These are phyloP conservation scores for Tieghemostelium lacteum DNA, from an alignment of 78 protist genomes.

Conservation along the genomic window DNA sequence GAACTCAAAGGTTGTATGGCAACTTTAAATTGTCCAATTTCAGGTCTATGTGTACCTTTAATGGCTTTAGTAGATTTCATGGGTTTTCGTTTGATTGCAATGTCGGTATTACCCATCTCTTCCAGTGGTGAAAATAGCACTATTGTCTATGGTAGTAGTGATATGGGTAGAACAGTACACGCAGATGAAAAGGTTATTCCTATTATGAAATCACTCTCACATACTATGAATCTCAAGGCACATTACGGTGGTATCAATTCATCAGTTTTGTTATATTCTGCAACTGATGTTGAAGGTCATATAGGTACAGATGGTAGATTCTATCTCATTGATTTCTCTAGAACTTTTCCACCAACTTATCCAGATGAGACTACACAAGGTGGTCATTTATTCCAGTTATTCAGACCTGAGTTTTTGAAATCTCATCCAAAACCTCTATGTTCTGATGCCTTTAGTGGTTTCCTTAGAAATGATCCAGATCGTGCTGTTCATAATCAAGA, in stretches of 20 bases:
- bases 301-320: slow-evolving; percentile 77
- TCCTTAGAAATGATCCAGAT: slow-evolving; percentile 47
- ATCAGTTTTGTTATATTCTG: slow-evolving; percentile 4
- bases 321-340: slow-evolving; percentile 82
- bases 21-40: slow-evolving; percentile 64
- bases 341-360: slow-evolving; percentile 83
- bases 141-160: slow-evolving; percentile 77
- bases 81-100: slow-evolving; percentile 83
- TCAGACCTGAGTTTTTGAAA: slow-evolving; percentile 85
- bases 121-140: slow-evolving; percentile 27
- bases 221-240: slow-evolving; percentile 57
- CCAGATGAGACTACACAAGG: slow-evolving; percentile 52
- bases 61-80: slow-evolving; percentile 85
- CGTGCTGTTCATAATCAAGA: slow-evolving; percentile 36
- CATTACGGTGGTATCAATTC: slow-evolving; percentile 53
- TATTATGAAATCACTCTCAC: slow-evolving; percentile 51
- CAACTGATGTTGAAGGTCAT: slow-evolving; percentile 84
- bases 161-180: slow-evolving; percentile 70
- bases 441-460: slow-evolving; percentile 79
- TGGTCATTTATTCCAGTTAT: slow-evolving; percentile 82
- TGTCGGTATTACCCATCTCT: slow-evolving; percentile 75
- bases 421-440: slow-evolving; percentile 75
- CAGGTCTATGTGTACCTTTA: slow-evolving; percentile 77
- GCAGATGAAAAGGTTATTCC: slow-evolving; percentile 48
- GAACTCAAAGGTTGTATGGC: slow-evolving; percentile 83